A percentile compares a stretch with the other conserved stretches of the same genome.
Evolutionary conservation across 257 asterid species (phyloP).

Genomic region (Forsythia suspensa): DNA sequence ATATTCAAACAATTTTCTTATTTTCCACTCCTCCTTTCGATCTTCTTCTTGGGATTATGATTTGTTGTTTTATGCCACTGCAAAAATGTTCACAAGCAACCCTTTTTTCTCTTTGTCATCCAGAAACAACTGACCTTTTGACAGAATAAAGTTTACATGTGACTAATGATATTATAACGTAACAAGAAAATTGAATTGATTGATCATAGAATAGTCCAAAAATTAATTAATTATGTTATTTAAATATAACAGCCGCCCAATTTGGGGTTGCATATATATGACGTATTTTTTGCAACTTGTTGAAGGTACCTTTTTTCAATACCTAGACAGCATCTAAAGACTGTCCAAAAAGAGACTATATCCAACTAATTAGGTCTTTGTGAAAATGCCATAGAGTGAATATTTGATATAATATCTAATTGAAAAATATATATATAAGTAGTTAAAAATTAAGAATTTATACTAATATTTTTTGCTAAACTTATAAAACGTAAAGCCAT

Average conservation of each 20-base stretch:
- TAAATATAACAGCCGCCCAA: slow-evolving; percentile 12
- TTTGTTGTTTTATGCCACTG: slow-evolving; percentile 10
- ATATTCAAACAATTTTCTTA: neutral
- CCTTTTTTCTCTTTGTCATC: slow-evolving; percentile 24
- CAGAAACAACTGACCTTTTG: slow-evolving; percentile 33
- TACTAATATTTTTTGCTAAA: too few species aligned
- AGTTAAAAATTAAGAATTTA: too few species aligned
- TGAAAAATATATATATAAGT: neutral
- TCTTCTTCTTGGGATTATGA: slow-evolving; percentile 13
- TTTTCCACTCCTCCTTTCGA: neutral
- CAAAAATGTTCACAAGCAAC: slow-evolving; percentile 40
- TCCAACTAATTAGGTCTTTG: neutral
- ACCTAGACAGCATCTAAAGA: slow-evolving; percentile 21
- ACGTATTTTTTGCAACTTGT: slow-evolving; percentile 33
- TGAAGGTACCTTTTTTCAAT: slow-evolving; percentile 28
- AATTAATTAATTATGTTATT: neutral
- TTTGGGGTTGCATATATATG: too few species aligned
- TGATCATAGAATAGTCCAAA: slow-evolving; percentile 21
- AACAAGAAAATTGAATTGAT: slow-evolving; percentile 5
- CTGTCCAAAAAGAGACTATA: slow-evolving; percentile 14
- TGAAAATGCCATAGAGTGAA: neutral
- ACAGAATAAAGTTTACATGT: slow-evolving; percentile 46
- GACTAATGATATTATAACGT: slow-evolving; percentile 29
- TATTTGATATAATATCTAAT: neutral
- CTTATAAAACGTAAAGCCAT: too few species aligned